Percentiles rank a stretch among this genome's conserved stretches.
These are phyloP conservation scores for Malus domestica DNA, from an alignment of 306 rosid species.

Conservation along the genomic window ASM211411v1 NC_041802.1:9747001-9747500, in stretches of 20 bases:
- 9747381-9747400: slow-evolving; percentile 50
- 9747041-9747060: slow-evolving; percentile 51
- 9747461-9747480: slow-evolving; percentile 40
- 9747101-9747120: neutral
- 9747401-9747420: slow-evolving; percentile 39
- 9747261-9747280: slow-evolving; percentile 1
- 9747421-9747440: slow-evolving; percentile 41
- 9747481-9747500: slow-evolving; percentile 39
- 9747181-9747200: slow-evolving; percentile 16
- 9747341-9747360: slow-evolving; percentile 42
- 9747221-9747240: slow-evolving; percentile 45
- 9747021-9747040: slow-evolving; percentile 8
- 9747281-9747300: neutral
- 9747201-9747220: slow-evolving; percentile 8
- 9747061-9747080: slow-evolving; percentile 58
- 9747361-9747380: slow-evolving; percentile 46
- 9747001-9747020: neutral
- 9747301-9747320: neutral
- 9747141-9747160: neutral
- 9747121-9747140: neutral
- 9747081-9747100: slow-evolving; percentile 27
- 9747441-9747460: slow-evolving; percentile 35
- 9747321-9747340: slow-evolving; percentile 33
- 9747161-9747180: neutral
- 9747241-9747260: slow-evolving; percentile 18